Conservation (phyloP, 352 stramenopile species). For the Aphanomyces cochlioides region DNA sequence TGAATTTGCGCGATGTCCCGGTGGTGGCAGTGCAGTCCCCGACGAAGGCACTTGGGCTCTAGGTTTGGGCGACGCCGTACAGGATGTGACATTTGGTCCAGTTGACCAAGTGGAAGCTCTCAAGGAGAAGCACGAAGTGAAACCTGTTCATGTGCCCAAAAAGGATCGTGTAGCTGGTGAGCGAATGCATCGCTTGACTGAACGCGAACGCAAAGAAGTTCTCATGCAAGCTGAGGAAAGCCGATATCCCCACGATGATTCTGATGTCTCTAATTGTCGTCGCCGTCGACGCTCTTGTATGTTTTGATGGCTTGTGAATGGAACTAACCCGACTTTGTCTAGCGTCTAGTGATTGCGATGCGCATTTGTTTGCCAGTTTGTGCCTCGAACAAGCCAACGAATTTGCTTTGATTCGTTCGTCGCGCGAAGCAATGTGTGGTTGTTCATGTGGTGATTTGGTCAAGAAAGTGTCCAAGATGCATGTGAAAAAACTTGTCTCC, state of each 20-base stretch:
- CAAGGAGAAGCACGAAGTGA: neutral
- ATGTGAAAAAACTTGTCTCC: slow-evolving; percentile 66
- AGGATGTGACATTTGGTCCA: slow-evolving; percentile 63
- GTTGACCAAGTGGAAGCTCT: slow-evolving; percentile 32
- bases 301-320: neutral
- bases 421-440: slow-evolving; percentile 62
- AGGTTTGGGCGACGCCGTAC: slow-evolving; percentile 55
- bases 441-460: slow-evolving; percentile 79
- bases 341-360: slow-evolving; percentile 23
- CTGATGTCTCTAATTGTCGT: slow-evolving; percentile 34
- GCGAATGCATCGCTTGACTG: slow-evolving; percentile 64
- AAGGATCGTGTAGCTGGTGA: neutral
- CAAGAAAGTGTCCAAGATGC: slow-evolving; percentile 83
- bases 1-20: slow-evolving; percentile 77
- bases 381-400: slow-evolving; percentile 81
- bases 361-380: slow-evolving; percentile 67
- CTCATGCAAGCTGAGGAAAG: slow-evolving; percentile 46
- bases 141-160: slow-evolving; percentile 1
- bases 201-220: slow-evolving; percentile 64
- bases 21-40: slow-evolving; percentile 64
- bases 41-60: slow-evolving; percentile 82
- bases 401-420: slow-evolving; percentile 77
- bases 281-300: slow-evolving; percentile 29
- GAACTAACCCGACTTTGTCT: neutral
- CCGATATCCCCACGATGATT: neutral